Conservation (phyloP, 495 filamentous ascomycete genomes). For the Xylaria intraflava region DNA sequence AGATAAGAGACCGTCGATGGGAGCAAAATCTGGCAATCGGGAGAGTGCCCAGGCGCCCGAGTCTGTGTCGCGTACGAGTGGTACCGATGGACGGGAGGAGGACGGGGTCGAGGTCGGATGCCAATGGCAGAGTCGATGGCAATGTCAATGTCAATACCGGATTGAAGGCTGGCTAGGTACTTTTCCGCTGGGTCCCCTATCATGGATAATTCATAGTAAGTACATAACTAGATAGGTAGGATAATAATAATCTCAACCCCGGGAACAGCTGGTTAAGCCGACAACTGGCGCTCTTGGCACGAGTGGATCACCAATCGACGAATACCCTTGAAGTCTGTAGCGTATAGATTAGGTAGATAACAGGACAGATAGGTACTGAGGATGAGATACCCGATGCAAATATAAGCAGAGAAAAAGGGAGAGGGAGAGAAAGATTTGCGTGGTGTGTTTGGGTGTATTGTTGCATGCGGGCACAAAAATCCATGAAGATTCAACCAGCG, state of each 20-base stretch:
- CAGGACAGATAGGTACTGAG: background rate
- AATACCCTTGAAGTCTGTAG: background rate
- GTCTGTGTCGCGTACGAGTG: background rate
- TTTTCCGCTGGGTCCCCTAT: constrained; percentile 9
- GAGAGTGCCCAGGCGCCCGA: background rate
- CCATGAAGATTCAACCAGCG: too few relatives aligned
- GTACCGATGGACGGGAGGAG: background rate
- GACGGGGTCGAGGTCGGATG: background rate
- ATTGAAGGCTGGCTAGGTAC: constrained; percentile 6
- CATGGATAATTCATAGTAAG: too few relatives aligned
- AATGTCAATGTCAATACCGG: background rate
- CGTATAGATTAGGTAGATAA: too few relatives aligned
- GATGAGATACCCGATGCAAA: background rate
- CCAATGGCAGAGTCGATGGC: background rate
- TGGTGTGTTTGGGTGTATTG: too few relatives aligned
- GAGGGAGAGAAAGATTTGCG: too few relatives aligned
- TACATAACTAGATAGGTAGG: background rate
- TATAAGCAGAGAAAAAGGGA: background rate
- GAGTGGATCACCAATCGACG: background rate
- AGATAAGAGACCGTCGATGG: background rate
- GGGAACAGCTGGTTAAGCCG: constrained; percentile 7
- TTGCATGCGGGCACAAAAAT: background rate
- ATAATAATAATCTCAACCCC: background rate
- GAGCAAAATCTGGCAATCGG: background rate
- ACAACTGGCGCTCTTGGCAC: constrained; percentile 9